Percentiles rank a stretch among this genome's conserved stretches.
These are phyloP conservation scores for Hamigera avellanea DNA, from an alignment of 495 filamentous ascomycete species.

Conservation along the genomic window DNA sequence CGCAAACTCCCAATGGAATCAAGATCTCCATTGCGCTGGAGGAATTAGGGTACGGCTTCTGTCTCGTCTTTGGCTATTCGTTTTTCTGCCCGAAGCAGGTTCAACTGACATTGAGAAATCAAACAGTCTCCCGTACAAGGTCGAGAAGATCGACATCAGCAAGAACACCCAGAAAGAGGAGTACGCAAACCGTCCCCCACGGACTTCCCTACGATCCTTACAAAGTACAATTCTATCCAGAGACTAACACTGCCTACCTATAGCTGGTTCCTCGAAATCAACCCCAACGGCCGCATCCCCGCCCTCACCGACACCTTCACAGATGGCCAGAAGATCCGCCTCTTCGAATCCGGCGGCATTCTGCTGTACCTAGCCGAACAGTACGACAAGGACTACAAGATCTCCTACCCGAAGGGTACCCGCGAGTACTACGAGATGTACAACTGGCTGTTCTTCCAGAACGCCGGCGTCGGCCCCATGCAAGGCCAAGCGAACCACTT, in stretches of 20 bases:
- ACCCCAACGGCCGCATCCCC: constrained; percentile 93
- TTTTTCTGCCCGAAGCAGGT: too few species aligned
- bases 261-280: constrained; percentile 80
- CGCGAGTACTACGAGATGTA: constrained; percentile 68
- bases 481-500: constrained; percentile 93
- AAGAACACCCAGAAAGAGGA: constrained; percentile 72
- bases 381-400: constrained; percentile 76
- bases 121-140: constrained; percentile 44
- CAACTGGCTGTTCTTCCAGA: constrained; percentile 65
- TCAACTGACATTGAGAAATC: constrained; percentile 7
- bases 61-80: background rate
- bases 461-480: constrained; percentile 83
- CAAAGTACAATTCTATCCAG: too few species aligned
- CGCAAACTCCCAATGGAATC: constrained; percentile 44
- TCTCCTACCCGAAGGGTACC: constrained; percentile 65
- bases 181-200: constrained; percentile 25
- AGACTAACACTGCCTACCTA: background rate
- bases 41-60: constrained; percentile 50
- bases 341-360: constrained; percentile 82
- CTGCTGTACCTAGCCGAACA: constrained; percentile 73
- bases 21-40: constrained; percentile 87
- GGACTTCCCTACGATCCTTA: background rate
- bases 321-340: constrained; percentile 58
- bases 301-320: constrained; percentile 67
- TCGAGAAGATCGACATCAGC: constrained; percentile 54